Conservation (phyloP, 139 green algal species). For the Pedinophyceae sp. region DNA sequence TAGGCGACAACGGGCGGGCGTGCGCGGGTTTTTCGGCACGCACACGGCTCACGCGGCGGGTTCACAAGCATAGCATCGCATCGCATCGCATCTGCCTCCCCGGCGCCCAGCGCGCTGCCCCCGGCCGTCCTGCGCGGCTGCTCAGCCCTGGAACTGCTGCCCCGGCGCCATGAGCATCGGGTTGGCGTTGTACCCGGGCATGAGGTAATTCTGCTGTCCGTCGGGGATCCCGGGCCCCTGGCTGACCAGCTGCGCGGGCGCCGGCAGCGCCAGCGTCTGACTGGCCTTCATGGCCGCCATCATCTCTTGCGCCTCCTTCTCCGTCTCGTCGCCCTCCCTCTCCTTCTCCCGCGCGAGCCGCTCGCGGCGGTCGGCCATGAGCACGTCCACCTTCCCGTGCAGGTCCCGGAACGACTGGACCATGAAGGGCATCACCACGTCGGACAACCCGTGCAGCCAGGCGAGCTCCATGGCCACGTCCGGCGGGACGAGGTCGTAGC, state of each 20-base stretch:
- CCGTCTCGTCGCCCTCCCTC: constrained; percentile 22
- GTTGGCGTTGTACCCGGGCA: too few species aligned
- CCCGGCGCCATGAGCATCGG: too few species aligned
- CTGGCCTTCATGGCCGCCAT: neutral
- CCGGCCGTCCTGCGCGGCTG: too few species aligned
- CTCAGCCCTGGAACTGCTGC: too few species aligned
- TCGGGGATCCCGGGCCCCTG: too few species aligned
- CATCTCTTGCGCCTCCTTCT: constrained; percentile 13
- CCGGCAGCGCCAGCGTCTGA: neutral
- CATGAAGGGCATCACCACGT: constrained; percentile 90
- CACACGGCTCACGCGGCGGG: too few species aligned
- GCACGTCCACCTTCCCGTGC: constrained; percentile 64
- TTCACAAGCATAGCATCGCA: too few species aligned
- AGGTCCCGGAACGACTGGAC: constrained; percentile 87
- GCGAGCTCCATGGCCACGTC: constrained; percentile 91
- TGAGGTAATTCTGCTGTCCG: too few species aligned
- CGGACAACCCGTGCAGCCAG: constrained; percentile 84
- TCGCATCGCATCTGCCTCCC: too few species aligned
- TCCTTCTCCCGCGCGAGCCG: constrained; percentile 2
- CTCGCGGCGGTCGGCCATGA: constrained; percentile 14
- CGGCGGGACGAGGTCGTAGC: constrained; percentile 89
- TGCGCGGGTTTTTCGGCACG: too few species aligned
- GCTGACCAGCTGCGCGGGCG: neutral
- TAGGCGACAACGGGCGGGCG: too few species aligned
- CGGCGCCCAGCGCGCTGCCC: too few species aligned